Percentiles rank a stretch among this genome's conserved stretches.
These are phyloP conservation scores for Corynascus novoguineensis DNA, from an alignment of 495 filamentous ascomycete species.

Conservation along the genomic window DNA sequence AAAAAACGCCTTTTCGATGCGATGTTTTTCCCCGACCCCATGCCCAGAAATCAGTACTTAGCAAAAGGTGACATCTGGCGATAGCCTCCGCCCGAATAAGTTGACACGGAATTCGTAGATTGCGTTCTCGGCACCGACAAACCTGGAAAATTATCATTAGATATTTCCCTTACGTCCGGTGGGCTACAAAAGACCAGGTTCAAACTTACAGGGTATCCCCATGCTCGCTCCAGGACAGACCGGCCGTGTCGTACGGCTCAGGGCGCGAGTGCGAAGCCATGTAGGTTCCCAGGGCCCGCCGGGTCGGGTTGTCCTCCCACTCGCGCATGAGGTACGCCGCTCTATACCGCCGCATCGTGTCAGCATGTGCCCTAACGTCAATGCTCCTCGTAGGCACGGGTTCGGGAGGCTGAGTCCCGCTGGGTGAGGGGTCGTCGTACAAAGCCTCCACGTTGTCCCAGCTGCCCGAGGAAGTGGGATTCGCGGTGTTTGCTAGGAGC, in stretches of 20 bases:
- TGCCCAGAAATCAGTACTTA: conserved; percentile 31
- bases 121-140: conserved; percentile 66
- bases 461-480: conserved; percentile 9
- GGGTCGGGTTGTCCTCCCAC: conserved; percentile 23
- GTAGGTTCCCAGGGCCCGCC: conserved; percentile 17
- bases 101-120: conserved; percentile 71
- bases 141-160: conserved; percentile 38
- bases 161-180: not conserved
- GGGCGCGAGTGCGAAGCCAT: conserved; percentile 21
- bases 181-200: not conserved
- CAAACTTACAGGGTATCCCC: conserved; percentile 62
- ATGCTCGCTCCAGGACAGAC: conserved; percentile 64
- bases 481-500: conserved; percentile 12
- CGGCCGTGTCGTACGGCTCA: conserved; percentile 53
- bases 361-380: conserved; percentile 4
- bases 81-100: conserved; percentile 56
- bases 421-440: conserved; percentile 20
- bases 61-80: conserved; percentile 55
- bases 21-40: not conserved
- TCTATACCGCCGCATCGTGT: conserved; percentile 19
- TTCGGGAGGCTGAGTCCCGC: not conserved
- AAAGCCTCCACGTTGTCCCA: conserved; percentile 25
- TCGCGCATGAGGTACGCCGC: conserved; percentile 29
- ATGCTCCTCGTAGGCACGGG: not conserved
- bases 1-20: conserved; percentile 11